A percentile compares a stretch with the other conserved stretches of the same genome.
These are phyloP conservation scores for Fusarium vanettenii DNA, from an alignment of 2,329 filamentous ascomycete species.

Conservation along the genomic window DNA sequence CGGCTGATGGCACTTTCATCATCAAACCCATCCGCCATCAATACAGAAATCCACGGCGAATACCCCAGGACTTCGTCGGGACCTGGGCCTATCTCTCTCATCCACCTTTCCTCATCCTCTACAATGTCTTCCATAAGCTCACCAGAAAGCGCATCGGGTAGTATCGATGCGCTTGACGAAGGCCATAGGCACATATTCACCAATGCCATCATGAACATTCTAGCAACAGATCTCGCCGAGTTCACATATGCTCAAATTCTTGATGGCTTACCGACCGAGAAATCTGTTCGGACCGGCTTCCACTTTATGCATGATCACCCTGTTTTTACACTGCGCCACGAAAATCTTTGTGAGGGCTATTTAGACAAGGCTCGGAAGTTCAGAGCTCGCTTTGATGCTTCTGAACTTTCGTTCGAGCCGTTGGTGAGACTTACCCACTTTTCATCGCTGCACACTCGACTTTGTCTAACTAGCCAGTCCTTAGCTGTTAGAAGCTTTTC, in stretches of 20 bases:
- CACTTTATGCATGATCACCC: background rate
- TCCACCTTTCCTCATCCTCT: background rate
- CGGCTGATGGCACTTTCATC: background rate
- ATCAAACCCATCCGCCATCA: background rate
- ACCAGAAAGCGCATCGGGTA: background rate
- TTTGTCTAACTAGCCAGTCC: background rate
- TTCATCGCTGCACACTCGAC: background rate
- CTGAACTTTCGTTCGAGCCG: rapidly evolving
- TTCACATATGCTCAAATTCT: constrained; percentile 12
- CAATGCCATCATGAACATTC: background rate
- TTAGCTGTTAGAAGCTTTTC: background rate
- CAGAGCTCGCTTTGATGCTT: background rate
- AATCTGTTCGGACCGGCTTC: background rate
- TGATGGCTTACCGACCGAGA: constrained; percentile 14
- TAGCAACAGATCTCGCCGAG: constrained; percentile 9
- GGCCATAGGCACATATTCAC: background rate
- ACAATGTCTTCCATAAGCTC: background rate
- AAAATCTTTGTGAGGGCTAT: constrained; percentile 1
- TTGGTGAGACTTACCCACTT: background rate
- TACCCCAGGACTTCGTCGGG: background rate
- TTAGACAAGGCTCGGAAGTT: constrained; percentile 8
- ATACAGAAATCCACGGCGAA: background rate
- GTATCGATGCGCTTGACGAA: background rate
- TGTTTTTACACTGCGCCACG: rapidly evolving
- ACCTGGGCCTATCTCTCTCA: background rate